Base-by-base conservation (phyloP, 1,139 yeast genomes). In the Yamadazyma membranifaciens region DNA sequence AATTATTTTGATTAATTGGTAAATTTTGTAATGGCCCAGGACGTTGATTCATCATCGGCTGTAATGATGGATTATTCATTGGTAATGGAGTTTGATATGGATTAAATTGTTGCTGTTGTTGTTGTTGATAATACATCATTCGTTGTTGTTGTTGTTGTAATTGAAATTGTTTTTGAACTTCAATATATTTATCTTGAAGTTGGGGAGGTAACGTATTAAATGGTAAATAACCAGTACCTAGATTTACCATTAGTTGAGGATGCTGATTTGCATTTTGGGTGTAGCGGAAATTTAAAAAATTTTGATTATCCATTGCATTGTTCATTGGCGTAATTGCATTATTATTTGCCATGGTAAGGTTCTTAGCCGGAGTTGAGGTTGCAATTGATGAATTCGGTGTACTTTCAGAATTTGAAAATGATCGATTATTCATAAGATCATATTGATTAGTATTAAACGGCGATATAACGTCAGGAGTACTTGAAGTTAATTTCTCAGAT, bases 241-340 rank as follows among this genome's bases (percentile, higher is more conserved):
- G 31, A 38, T 57, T 57, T 10, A 55, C 59, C 61, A 58, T 57
- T 38, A 55, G 41, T 36, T 53, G 60, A 10, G 33, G 33, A 6
- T 31, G 35, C 20, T 40, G 40, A 17, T 17, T 24, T 3, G 10
- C 11, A 13, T 13, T n/a, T 7, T n/a, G 13, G 3, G 14, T 12
- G 13, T n/a, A 27, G 4, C 12, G 14, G 24, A 20, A 20, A 7
- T 20, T 20, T 20, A 29, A 29, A n/a, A 14, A n/a, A 27, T 27
- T 27, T n/a, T 27, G n/a, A n/a, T 13, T 12, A 27, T 13, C 12
- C 30, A 27, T 27, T 11, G 13, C 6, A n/a, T 13, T 12, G 12
- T 13, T 27, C 30, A 27, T 27, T 11, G 13, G 30, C 4, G 28
- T 9, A 6, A 25, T 11, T 25, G 12, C 6, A 27, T n/a, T 27